Evolutionary conservation across 2,329 filamentous ascomycete genomes (phyloP).

Genomic region (Metarhizium album): DNA sequence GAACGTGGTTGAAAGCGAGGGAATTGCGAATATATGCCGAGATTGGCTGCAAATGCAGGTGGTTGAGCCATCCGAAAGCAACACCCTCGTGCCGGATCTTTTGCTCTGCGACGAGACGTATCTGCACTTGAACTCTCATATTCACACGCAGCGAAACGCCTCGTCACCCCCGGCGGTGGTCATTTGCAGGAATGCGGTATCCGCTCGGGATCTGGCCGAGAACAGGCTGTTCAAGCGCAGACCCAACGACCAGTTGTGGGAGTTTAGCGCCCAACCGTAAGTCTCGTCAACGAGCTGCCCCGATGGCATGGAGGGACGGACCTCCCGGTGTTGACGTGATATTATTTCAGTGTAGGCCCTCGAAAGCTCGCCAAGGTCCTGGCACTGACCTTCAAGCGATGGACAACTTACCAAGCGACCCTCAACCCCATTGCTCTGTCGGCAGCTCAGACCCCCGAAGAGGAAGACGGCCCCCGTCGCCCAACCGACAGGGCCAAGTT

Average conservation of each 20-base stretch:
- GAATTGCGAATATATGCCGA: slow-evolving; percentile 16
- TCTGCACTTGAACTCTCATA: slow-evolving; percentile 11
- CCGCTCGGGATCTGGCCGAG: background rate
- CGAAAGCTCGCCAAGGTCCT: slow-evolving; percentile 21
- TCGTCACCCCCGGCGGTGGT: slow-evolving; percentile 5
- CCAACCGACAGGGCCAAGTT: no score
- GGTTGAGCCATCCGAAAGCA: slow-evolving; percentile 3
- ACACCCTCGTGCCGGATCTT: slow-evolving; percentile 15
- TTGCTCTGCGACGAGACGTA: slow-evolving; percentile 18
- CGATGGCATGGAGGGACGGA: background rate
- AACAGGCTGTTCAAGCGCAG: slow-evolving; percentile 1
- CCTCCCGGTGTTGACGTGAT: background rate
- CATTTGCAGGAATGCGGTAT: slow-evolving; percentile 6
- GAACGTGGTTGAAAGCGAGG: slow-evolving; percentile 4
- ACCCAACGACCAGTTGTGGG: slow-evolving; percentile 16
- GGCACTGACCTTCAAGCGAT: slow-evolving; percentile 5
- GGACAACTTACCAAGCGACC: slow-evolving; percentile 2
- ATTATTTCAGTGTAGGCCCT: slow-evolving; percentile 23
- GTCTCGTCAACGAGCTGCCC: slow-evolving; percentile 5
- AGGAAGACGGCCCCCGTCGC: background rate
- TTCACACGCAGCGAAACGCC: slow-evolving; percentile 8
- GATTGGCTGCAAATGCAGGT: slow-evolving; percentile 24
- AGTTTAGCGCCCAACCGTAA: slow-evolving; percentile 28
- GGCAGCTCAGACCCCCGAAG: slow-evolving; percentile 1
- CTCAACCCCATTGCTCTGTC: background rate